These are phyloP conservation scores for Bothriochloa decipiens DNA, from an alignment of 176 grass and related monocot species.

Conservation along the genomic window DNA sequence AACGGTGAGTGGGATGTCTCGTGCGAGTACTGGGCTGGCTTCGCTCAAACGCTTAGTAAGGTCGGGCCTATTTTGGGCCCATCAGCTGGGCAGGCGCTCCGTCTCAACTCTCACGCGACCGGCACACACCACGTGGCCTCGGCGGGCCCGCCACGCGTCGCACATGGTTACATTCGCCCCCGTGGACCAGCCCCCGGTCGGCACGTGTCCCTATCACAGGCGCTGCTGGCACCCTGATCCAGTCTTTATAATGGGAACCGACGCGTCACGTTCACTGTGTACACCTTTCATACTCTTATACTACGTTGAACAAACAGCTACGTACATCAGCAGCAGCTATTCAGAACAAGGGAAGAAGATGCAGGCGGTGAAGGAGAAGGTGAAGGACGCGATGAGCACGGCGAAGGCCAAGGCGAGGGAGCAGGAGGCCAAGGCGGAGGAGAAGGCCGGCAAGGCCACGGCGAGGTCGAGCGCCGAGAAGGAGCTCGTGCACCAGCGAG, in stretches of 20 bases:
- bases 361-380: not conserved
- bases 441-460: not conserved
- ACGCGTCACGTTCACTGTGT: no score
- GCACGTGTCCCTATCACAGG: not conserved
- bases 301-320: no score
- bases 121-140: not conserved
- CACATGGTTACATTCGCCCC: not conserved
- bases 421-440: not conserved
- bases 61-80: no score
- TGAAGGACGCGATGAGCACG: not conserved
- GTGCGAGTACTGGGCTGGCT: no score
- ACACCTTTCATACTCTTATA: no score
- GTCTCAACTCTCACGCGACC: no score
- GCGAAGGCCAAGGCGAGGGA: not conserved
- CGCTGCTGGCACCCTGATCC: not conserved
- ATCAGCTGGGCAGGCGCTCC: not conserved
- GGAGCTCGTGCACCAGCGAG: not conserved
- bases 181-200: no score
- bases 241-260: not conserved
- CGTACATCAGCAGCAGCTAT: no score
- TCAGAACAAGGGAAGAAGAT: no score
- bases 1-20: no score
- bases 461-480: not conserved
- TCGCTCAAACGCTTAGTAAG: no score
- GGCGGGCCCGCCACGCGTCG: not conserved